Evolutionary conservation across 352 stramenopile species (phyloP).

Genomic region (Phytophthora fragariaefolia): DNA sequence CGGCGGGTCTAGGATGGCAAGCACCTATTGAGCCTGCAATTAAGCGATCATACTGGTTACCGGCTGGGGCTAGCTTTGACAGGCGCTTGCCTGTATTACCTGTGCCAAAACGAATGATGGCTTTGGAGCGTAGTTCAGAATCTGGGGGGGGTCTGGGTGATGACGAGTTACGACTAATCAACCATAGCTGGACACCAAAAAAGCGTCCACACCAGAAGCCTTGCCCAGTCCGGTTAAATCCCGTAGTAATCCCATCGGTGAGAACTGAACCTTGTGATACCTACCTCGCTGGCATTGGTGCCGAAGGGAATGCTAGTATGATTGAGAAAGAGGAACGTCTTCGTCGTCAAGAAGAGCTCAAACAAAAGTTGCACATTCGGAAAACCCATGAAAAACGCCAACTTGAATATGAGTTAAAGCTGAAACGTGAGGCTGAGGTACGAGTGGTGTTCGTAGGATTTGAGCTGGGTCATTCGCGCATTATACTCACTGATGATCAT

Average conservation of each 20-base stretch:
- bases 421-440: constrained; percentile 48
- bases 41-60: constrained; percentile 81
- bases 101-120: constrained; percentile 36
- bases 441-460: background rate
- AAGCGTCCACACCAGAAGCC: constrained; percentile 54
- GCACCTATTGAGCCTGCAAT: constrained; percentile 27
- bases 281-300: background rate
- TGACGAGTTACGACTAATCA: constrained; percentile 21
- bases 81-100: constrained; percentile 51
- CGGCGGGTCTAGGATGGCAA: constrained; percentile 32
- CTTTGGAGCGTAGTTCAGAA: constrained; percentile 11
- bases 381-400: constrained; percentile 46
- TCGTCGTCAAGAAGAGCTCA: constrained; percentile 53
- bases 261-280: constrained; percentile 8
- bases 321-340: constrained; percentile 36
- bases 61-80: constrained; percentile 53
- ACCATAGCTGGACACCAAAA: constrained; percentile 44
- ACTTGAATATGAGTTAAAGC: constrained; percentile 43
- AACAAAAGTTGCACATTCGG: constrained; percentile 49
- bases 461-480: background rate
- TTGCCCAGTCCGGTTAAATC: constrained; percentile 47
- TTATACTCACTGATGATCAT: constrained; percentile 10
- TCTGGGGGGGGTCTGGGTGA: constrained; percentile 3
- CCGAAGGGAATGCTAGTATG: background rate
- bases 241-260: constrained; percentile 34